Percentiles rank a stretch among this genome's conserved stretches.
phyloP scores from a whole-genome alignment of 2,329 filamentous ascomycete genomes.

The Aspergillus aculeatus region DNA sequence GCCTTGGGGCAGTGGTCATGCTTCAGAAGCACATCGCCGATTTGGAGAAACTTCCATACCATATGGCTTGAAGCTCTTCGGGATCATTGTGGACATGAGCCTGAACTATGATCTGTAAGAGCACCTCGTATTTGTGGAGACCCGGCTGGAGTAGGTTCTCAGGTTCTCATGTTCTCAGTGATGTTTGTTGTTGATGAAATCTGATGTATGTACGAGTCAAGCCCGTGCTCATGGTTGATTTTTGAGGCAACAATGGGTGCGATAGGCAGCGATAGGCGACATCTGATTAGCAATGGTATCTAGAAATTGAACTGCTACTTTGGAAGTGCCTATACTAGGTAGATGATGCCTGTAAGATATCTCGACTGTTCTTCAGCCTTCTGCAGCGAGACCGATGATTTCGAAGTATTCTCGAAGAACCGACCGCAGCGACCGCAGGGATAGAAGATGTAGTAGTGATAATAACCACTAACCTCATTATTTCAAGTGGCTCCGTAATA shows the following conservation, averaged over 20 bases:
- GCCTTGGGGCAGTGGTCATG: slow-evolving; percentile 35
- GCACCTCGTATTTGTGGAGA: neutral
- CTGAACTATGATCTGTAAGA: neutral
- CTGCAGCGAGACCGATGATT: neutral
- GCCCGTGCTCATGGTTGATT: neutral
- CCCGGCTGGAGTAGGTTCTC: neutral
- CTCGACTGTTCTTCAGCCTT: no score
- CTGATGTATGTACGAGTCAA: neutral
- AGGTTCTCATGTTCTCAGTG: neutral
- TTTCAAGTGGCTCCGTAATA: no score
- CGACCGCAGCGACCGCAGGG: neutral
- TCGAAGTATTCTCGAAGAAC: neutral
- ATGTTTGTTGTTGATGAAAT: neutral
- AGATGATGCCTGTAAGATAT: no score
- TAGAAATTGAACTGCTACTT: neutral
- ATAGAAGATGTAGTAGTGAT: neutral
- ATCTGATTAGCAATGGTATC: neutral
- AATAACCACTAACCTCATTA: neutral
- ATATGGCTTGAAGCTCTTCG: neutral
- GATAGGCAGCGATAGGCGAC: neutral
- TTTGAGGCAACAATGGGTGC: neutral
- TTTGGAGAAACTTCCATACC: slow-evolving; percentile 26
- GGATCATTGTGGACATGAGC: neutral
- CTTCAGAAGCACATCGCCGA: slow-evolving; percentile 27
- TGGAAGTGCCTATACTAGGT: no score